Evolutionary conservation across 805 yeast genomes (phyloP), one percentile per base, ranked within the genome.

Genomic region (Candida arabinofermentans): DNA sequence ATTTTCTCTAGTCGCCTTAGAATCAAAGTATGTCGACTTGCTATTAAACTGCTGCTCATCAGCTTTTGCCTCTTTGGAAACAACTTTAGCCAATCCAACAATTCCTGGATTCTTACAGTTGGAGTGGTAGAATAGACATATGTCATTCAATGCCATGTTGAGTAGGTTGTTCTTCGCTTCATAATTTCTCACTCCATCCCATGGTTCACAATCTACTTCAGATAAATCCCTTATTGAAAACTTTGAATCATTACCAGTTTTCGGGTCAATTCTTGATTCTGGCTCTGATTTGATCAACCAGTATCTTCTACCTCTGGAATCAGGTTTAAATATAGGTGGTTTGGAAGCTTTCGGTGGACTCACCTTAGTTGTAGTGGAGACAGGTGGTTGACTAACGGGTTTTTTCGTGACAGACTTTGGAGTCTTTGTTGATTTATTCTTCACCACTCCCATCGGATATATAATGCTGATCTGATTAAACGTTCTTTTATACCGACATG

Each of bases 221-320:
- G 65, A 53, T 10, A 77, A 57, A 24, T 70, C 75, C 8, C 61
- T 61, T 6, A 77, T 59, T 5, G 79, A 65, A 53, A 75, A 77
- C 32, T 66, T 65, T 18, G 71, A 77, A 50, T 77, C 80, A 16
- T 58, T 57, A 2, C 75, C 77, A 0, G 72, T 55, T n/a, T 55
- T 58, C 8, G 74, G 64, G 38, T 73, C 80, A 9, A 74, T 57
- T 34, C 83, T 57, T 0, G 72, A 47, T 34, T 61, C 60, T 1
- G 83, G 83, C 54, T 78, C 83, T 2, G 81, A 73, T 49, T 77
- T 77, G 34, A 77, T 63, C 3, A 77, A 64, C 83, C 83, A 77
- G 53, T 66, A 74, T 34, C 73, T 54, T 8, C 54, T 52, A 22
- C 56, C 55, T 8, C 50, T 39, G 1, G 53, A 26, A 32, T 66